These are phyloP conservation scores for Torulaspora indica DNA, from an alignment of 805 yeast species.

Conservation along the genomic window DNA sequence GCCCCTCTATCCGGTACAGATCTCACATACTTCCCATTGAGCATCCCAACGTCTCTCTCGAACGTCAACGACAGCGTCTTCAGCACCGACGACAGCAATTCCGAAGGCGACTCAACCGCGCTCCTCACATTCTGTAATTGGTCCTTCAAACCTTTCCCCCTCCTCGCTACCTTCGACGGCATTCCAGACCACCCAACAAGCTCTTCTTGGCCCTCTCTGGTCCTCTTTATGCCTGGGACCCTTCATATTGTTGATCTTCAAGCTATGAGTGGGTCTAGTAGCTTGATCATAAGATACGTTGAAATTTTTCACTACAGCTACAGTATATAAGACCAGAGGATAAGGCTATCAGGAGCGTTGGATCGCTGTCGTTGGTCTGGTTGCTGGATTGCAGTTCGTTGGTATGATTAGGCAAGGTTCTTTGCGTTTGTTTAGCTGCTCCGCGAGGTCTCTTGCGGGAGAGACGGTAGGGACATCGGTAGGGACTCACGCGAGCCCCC, in stretches of 20 bases:
- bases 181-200: neutral
- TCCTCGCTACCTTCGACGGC: conserved; percentile 19
- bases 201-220: neutral
- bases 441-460: conserved; percentile 3
- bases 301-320: conserved; percentile 3
- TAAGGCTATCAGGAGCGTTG: neutral
- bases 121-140: conserved; percentile 27
- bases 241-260: neutral
- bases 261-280: neutral
- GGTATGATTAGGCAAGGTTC: conserved; percentile 1
- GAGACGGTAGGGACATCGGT: conserved; percentile 2
- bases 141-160: conserved; percentile 29
- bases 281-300: conserved; percentile 1
- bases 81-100: conserved; percentile 47
- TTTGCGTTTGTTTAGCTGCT: conserved; percentile 6
- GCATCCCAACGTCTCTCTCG: conserved; percentile 54
- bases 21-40: conserved; percentile 54
- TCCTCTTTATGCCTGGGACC: neutral
- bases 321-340: neutral
- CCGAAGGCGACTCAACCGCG: conserved; percentile 37
- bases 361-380: neutral
- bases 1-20: conserved; percentile 40
- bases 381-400: neutral
- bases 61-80: conserved; percentile 49
- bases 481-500: conserved; percentile 19